Base-by-base conservation (phyloP, 805 yeast species). In the Cyberlindnera saturnus region DNA sequence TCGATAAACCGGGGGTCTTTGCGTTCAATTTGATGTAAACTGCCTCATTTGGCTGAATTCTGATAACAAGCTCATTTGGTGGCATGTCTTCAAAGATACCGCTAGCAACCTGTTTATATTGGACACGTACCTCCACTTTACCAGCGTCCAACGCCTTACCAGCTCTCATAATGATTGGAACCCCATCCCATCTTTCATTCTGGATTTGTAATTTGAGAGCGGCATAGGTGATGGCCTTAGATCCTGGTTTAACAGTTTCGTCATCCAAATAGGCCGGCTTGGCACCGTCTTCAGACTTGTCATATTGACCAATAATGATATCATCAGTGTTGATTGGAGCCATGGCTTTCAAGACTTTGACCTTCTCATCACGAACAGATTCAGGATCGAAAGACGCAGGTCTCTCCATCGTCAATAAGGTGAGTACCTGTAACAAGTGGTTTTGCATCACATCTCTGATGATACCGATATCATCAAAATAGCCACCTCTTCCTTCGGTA, bases 161-260 rank as follows among this genome's bases (percentile, higher is more conserved):
- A 14, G 98, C 99, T 69, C 96, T 79, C 73, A 93, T 73, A 41
- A 93, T 82, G 60, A 93, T 79, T 43, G 99, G 99, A 36, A 93
- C 98, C 59, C 98, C 98, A 50, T 86, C 93, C 99, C 99, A 93
- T 62, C 97, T 81, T 67, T 93, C 98, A 65, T 90, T 93, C 58
- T 81, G 73, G 64, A 93, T 86, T 51, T 81, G 70, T 48, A 91
- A 61, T 18, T 82, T 77, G 45, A 93, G 61, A 3, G 96, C 96
- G 11, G 97, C 96, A 64, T 77, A 93, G 4, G 99, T 93, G 44
- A 89, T 88, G 61, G 95, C 85, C 64, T 85, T 86, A 43, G 96
- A 87, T 50, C 75, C 81, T 41, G 76, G 70, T 51, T 81, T 74
- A 47, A 93, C 97, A 15, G 97, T 86, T 36, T 83, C 88, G 63